Evolutionary conservation across 164 flowering plant species (phyloP).

Genomic region (Euptelea pleiosperma): DNA sequence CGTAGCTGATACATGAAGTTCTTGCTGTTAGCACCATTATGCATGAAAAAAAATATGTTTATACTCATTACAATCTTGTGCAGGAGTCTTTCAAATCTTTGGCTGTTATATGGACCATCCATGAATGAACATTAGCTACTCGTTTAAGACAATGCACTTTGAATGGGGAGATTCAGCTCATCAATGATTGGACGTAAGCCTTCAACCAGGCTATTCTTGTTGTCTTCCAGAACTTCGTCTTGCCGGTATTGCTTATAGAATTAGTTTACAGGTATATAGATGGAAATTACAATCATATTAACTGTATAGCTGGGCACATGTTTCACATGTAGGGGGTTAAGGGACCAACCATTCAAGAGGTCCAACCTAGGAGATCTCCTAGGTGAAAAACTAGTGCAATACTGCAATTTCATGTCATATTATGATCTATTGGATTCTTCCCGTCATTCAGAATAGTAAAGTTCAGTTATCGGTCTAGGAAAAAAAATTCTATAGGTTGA

Average conservation of each 20-base stretch:
- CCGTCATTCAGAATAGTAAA: too few species aligned
- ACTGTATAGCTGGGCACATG: too few species aligned
- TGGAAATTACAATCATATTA: neutral
- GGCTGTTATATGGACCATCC: slow-evolving; percentile 84
- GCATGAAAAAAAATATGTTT: slow-evolving; percentile 19
- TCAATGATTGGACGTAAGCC: slow-evolving; percentile 73
- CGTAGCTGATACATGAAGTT: slow-evolving; percentile 2
- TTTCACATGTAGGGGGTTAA: too few species aligned
- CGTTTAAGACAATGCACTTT: slow-evolving; percentile 51
- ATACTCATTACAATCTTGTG: slow-evolving; percentile 62
- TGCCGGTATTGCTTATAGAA: slow-evolving; percentile 63
- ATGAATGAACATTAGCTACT: slow-evolving; percentile 60
- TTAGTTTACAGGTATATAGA: neutral
- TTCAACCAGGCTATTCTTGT: slow-evolving; percentile 81
- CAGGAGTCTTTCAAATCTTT: slow-evolving; percentile 96
- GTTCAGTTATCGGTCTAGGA: too few species aligned
- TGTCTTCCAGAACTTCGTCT: slow-evolving; percentile 72
- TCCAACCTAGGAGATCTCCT: too few species aligned
- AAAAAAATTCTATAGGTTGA: too few species aligned
- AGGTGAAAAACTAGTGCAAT: too few species aligned
- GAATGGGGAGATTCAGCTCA: slow-evolving; percentile 54
- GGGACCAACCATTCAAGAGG: too few species aligned
- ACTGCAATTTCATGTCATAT: too few species aligned
- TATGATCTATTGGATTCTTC: too few species aligned
- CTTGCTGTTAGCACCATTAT: neutral